Base-by-base conservation (phyloP, 2,329 filamentous ascomycete species). In the Colletotrichum lentis region DNA sequence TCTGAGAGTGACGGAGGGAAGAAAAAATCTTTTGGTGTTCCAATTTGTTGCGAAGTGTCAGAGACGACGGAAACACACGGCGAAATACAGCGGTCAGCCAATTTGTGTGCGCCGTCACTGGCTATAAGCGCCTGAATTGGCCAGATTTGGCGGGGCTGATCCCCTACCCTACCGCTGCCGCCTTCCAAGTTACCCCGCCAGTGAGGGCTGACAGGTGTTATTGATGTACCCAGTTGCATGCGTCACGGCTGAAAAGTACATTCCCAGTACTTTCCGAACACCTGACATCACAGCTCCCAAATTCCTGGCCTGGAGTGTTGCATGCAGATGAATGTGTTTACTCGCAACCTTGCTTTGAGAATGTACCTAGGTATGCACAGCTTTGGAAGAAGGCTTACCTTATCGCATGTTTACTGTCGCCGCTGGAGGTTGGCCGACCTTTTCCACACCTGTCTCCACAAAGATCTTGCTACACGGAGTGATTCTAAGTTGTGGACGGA, bases 81-180 rank as follows among this genome's bases (percentile, higher is more conserved):
- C 58, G 64, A 68, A 68, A 59, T 68, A 54, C 63, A 56, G 50
- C 62, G 60, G 70, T 71, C 69, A 71, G 69, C 69, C 56, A 67
- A 71, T 69, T 71, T 71, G 67, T 64, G 70, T 55, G 59, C 50
- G 55, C 55, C 66, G 62, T 69, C 62, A 69, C 66, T 69, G 66
- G 58, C 65, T 67, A 58, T 71, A 66, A 71, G 62, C 59, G 62
- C 50, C 62, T 71, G 70, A 71, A 65, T 63, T 65, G 70, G 35
- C 60, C 66, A 69, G n/a, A 55, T 67, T 67, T 67, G 63, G 70
- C 66, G 69, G 70, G 70, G 70, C 64, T 65, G 31, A 50, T 60
- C 55, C 62, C 43, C 56, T 69, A 69, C 66, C 66, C 62, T 69
- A 69, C 55, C 41, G 22, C 62, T 69, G 66, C 55, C 35, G 16